These are phyloP conservation scores for Verticillium klebahnii DNA, from an alignment of 2,329 filamentous ascomycete genomes.

Conservation along the genomic window DNA sequence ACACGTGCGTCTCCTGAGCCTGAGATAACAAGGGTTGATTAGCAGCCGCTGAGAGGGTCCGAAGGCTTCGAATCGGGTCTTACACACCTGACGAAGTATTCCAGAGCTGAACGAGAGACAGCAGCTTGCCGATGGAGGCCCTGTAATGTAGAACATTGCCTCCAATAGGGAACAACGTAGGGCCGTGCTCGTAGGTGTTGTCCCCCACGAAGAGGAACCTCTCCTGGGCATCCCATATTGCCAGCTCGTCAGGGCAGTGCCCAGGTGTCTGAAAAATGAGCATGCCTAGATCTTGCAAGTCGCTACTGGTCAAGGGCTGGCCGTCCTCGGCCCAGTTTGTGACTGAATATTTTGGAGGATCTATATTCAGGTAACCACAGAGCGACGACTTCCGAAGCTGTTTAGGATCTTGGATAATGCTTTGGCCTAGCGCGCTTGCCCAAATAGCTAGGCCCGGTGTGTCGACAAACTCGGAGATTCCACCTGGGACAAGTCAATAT, in stretches of 20 bases:
- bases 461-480: constrained; percentile 27
- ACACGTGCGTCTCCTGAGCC: background rate
- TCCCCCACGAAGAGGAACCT: constrained; percentile 40
- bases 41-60: background rate
- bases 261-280: constrained; percentile 40
- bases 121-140: constrained; percentile 11
- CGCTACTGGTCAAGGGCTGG: constrained; percentile 17
- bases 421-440: constrained; percentile 27
- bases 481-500: constrained; percentile 16
- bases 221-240: constrained; percentile 38
- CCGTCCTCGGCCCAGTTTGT: constrained; percentile 35
- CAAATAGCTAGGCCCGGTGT: constrained; percentile 19
- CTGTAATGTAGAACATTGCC: constrained; percentile 12
- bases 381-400: constrained; percentile 33
- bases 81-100: background rate
- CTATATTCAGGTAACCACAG: constrained; percentile 29
- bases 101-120: constrained; percentile 8
- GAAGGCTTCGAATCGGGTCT: background rate
- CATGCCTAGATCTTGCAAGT: constrained; percentile 25
- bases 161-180: constrained; percentile 15
- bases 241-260: constrained; percentile 39
- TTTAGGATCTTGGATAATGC: constrained; percentile 28
- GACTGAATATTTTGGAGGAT: constrained; percentile 32
- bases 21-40: background rate
- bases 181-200: constrained; percentile 33